These are phyloP conservation scores for Debaryomyces sp. DNA, from an alignment of 1,139 yeast genomes.

Conservation along the genomic window DNA sequence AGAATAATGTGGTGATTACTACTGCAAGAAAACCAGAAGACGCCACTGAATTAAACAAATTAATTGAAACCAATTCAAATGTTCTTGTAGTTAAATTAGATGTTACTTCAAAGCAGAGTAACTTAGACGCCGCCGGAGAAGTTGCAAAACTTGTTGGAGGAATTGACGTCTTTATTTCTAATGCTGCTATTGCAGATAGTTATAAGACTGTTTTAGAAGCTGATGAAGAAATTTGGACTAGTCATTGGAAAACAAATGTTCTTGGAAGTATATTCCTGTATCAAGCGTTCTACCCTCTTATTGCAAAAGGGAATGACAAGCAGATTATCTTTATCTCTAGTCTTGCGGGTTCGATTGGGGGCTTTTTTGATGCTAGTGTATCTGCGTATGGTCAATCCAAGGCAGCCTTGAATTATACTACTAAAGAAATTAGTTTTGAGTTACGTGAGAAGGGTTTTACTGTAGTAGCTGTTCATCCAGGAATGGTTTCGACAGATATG, in stretches of 20 bases:
- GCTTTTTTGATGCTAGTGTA: slow-evolving; percentile 12
- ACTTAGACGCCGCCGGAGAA: neutral
- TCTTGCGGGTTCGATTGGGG: slow-evolving; percentile 24
- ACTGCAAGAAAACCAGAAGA: slow-evolving; percentile 20
- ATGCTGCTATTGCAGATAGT: slow-evolving; percentile 8
- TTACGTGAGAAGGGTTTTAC: slow-evolving; percentile 23
- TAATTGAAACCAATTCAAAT: slow-evolving; percentile 10
- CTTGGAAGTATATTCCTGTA: slow-evolving; percentile 25
- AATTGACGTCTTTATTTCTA: neutral
- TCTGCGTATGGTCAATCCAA: slow-evolving; percentile 33
- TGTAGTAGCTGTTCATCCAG: slow-evolving; percentile 34
- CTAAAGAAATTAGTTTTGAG: slow-evolving; percentile 23
- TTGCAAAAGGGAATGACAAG: slow-evolving; percentile 21
- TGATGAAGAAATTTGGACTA: neutral
- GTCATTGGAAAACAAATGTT: slow-evolving; percentile 4
- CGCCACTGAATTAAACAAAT: slow-evolving; percentile 15
- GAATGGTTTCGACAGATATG: slow-evolving; percentile 32
- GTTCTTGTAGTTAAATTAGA: slow-evolving; percentile 7
- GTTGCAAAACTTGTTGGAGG: slow-evolving; percentile 9
- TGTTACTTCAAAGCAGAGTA: neutral
- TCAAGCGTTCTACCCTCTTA: slow-evolving; percentile 27
- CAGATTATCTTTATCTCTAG: slow-evolving; percentile 29
- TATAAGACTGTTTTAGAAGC: neutral
- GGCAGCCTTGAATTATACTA: slow-evolving; percentile 29
- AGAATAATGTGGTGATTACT: slow-evolving; percentile 16